These are phyloP conservation scores for Arachnomyces sp. DNA, from an alignment of 2,329 filamentous ascomycete species.

Conservation along the genomic window DNA sequence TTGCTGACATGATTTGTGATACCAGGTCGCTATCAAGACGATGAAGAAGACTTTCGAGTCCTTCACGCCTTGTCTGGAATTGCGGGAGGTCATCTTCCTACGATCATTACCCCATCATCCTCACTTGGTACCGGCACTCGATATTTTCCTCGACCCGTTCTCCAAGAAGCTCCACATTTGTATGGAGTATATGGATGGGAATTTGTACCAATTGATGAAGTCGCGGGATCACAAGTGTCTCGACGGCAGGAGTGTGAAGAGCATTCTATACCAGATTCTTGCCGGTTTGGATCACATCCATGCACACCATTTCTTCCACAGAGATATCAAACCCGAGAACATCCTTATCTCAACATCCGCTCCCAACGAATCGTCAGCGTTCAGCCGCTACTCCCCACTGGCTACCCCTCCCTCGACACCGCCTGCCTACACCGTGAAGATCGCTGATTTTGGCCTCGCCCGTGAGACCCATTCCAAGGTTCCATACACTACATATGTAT, in stretches of 20 bases:
- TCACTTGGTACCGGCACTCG: constrained; percentile 91
- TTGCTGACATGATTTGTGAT: not conserved
- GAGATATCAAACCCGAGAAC: constrained; percentile 98
- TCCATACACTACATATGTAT: constrained; percentile 97
- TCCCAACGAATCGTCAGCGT: constrained; percentile 74
- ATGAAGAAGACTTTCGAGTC: constrained; percentile 99
- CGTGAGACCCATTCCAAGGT: constrained; percentile 93
- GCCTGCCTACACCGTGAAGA: constrained; percentile 91
- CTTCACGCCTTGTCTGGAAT: constrained; percentile 78
- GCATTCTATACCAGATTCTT: constrained; percentile 94
- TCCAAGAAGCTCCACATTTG: constrained; percentile 94
- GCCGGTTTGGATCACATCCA: constrained; percentile 95
- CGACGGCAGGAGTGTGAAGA: constrained; percentile 88
- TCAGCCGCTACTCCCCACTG: constrained; percentile 84
- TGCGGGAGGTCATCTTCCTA: constrained; percentile 94
- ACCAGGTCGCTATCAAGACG: constrained; percentile 92
- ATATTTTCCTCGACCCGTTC: constrained; percentile 95
- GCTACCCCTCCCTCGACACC: constrained; percentile 94
- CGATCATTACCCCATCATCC: constrained; percentile 78
- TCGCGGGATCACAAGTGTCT: constrained; percentile 89
- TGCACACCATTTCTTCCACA: constrained; percentile 94
- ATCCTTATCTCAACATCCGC: constrained; percentile 91
- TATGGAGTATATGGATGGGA: constrained; percentile 99
- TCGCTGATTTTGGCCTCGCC: constrained; percentile 96
- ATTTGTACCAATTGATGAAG: constrained; percentile 98